These are phyloP conservation scores for Gracilaria vermiculophylla DNA, from an alignment of 23 red algal species.

Conservation along the genomic window DNA sequence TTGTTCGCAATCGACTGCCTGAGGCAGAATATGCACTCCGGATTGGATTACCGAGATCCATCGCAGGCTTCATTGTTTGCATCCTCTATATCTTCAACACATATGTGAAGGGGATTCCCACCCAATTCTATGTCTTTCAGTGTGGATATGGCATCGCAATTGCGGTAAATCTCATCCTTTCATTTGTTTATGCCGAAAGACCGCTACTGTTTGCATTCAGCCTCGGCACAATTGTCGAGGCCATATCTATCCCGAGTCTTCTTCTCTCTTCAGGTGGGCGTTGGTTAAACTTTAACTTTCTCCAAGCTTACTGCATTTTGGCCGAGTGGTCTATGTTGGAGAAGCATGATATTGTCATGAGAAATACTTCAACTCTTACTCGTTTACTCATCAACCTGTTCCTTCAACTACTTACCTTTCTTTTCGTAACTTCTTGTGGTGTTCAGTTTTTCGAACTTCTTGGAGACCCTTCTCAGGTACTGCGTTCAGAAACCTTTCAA, in stretches of 20 bases:
- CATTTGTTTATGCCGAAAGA: conserved; percentile 62
- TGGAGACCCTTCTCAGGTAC: conserved; percentile 64
- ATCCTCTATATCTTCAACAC: conserved; percentile 68
- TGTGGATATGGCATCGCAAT: conserved; percentile 55
- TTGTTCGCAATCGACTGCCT: conserved; percentile 46
- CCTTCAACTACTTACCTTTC: conserved; percentile 72
- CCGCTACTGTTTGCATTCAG: conserved; percentile 74
- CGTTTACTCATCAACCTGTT: conserved; percentile 61
- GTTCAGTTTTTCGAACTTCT: conserved; percentile 86
- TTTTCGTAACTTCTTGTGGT: conserved; percentile 76
- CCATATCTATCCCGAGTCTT: conserved; percentile 70
- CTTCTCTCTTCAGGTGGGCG: conserved; percentile 50
- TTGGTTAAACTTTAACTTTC: conserved; percentile 89
- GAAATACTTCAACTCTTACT: conserved; percentile 51
- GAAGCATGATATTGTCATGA: conserved; percentile 64
- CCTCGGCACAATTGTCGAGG: conserved; percentile 66
- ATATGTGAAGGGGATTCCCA: conserved; percentile 64
- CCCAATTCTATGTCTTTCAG: conserved; percentile 62
- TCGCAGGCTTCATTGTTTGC: conserved; percentile 49
- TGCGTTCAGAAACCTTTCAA: conserved; percentile 76
- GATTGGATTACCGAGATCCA: conserved; percentile 62
- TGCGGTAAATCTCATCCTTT: conserved; percentile 44
- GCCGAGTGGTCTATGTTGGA: conserved; percentile 56
- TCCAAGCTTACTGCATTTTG: conserved; percentile 75
- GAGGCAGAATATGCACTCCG: conserved; percentile 32